Evolutionary conservation across 176 grass and related monocot genomes (phyloP), one percentile per base, ranked within the genome.

Genomic region (Urochloa ruziziensis): DNA sequence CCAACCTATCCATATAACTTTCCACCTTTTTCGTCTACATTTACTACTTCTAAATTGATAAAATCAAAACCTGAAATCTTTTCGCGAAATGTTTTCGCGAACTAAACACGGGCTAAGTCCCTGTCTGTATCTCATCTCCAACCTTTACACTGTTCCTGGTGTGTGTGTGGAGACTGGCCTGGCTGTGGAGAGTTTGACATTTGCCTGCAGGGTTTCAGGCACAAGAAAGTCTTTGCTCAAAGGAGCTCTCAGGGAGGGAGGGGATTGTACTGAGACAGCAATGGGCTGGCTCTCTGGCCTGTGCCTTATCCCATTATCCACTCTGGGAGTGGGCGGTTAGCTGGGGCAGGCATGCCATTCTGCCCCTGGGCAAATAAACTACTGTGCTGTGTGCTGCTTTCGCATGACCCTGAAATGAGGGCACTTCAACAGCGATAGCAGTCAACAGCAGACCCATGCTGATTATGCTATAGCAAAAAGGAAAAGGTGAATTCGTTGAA

Each of bases 291-390:
- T 49, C 77, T 64, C 27, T 44, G 25, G 23, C 10, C 27, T 64
- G 17, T 23, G 36, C 61, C 75, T 89, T 82, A 88, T 88, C 79
- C 52, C 21, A 30, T 70, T 77, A 82, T 82, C 85, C 79, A 69
- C 29, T 81, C 5, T 73, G 25, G 19, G 37, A 48, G 24, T 63
- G 32, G 84, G 21, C 80, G 47, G 35, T 81, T 86, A 73, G 47
- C 47, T 46, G 36, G 44, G 67, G 23, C 57, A 30, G 42, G 30
- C 67, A 15, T 44, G 36, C 65, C 46, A 74, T 81, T 81, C 84
- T 36, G 11, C 4, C 30, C 33, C 6, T 40, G 35, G 11, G 19
- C 57, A 49, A n/a, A n/a, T n/a, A 56, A 63, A 39, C 67, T 7
- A 0, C 33, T 17, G 16, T 49, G 32, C 13, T 49, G 15, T 6